Percentiles rank a stretch among this genome's conserved stretches.
phyloP scores from a whole-genome alignment of 176 grass and related monocot species.

The Luzula sylvatica region DNA sequence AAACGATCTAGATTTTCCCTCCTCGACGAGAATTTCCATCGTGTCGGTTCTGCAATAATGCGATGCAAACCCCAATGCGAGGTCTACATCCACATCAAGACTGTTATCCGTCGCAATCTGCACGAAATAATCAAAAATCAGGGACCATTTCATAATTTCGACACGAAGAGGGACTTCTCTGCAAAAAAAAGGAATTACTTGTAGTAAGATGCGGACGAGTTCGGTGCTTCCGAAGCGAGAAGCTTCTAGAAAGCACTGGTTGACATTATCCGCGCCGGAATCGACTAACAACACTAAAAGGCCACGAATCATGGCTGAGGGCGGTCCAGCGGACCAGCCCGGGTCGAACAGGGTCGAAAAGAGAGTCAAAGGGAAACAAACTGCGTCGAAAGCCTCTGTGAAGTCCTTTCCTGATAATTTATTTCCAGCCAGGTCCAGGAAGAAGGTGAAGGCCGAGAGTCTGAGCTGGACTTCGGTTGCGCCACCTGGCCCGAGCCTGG shows the following conservation, averaged over 20 bases:
- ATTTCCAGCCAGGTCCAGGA: slow-evolving; percentile 69
- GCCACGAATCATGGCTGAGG: slow-evolving; percentile 49
- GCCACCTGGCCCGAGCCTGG: slow-evolving; percentile 3
- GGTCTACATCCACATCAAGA: slow-evolving; percentile 59
- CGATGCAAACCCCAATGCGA: slow-evolving; percentile 63
- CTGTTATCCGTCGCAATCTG: slow-evolving; percentile 65
- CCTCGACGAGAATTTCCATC: slow-evolving; percentile 76
- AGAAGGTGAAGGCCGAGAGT: slow-evolving; percentile 60
- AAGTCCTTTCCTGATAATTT: slow-evolving; percentile 75
- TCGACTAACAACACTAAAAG: slow-evolving; percentile 66
- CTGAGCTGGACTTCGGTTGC: slow-evolving; percentile 49
- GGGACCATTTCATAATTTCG: neutral
- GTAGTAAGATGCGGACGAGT: slow-evolving; percentile 70
- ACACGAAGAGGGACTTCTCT: no score
- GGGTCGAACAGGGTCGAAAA: slow-evolving; percentile 82
- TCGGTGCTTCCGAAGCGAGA: slow-evolving; percentile 78
- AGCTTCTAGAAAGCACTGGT: slow-evolving; percentile 73
- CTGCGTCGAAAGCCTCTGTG: slow-evolving; percentile 72
- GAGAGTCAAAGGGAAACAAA: slow-evolving; percentile 76
- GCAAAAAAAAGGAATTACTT: slow-evolving; percentile 39
- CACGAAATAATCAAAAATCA: neutral
- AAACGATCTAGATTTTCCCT: slow-evolving; percentile 61
- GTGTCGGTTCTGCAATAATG: slow-evolving; percentile 62
- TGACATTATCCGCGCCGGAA: slow-evolving; percentile 78
- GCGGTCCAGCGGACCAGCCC: slow-evolving; percentile 66